Base-by-base conservation (phyloP, 1,284 basidiomycete species). In the Agaricales sp. region DNA sequence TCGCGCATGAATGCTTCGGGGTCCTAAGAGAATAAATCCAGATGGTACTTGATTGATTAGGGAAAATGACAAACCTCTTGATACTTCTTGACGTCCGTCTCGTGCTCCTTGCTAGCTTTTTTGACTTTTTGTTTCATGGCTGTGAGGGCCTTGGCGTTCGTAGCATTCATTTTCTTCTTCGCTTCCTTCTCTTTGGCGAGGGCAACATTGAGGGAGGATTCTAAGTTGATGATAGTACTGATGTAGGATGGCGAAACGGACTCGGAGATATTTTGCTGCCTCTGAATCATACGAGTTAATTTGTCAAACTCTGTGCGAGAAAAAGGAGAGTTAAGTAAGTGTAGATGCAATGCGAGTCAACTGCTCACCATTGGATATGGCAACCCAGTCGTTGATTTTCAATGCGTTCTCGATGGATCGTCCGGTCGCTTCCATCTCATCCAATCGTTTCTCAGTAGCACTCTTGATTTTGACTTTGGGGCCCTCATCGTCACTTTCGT, bases 101-200 rank as follows among this genome's bases (percentile, higher is more conserved):
- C 96, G 62, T 92, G 80, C 64, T 98, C 96, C 67, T 94, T 96
- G 53, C 74, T 62, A 24, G 86, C 77, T 71, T 95, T 98, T 69
- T 90, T 94, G 54, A 98, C 75, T 65, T 95, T 98, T 69, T 98
- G 94, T 71, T 94, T 97, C 82, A 97, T 92, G 21, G 87, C 87
- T 57, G 93, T 98, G 59, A 98, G 76, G 1, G 93, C 93, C 63
- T 92, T 93, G 45, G 92, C 89, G 62, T 95, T 95, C 55, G 80
- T 87, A 1, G 92, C 90, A 59, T 95, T 95, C 87, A 96, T 92
- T 74, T 98, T 99, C 72, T 97, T 97, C 11, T 43, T 19, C 20
- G 13, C 78, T 54, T 93, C 82, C 67, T 95, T 95, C 66, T 95
- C 92, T 62, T 87, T 87, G 20, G 85, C 75, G 43, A 91, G 67